Conservation (phyloP, 1,284 basidiomycete species). For the Marasmius sp. region DNA sequence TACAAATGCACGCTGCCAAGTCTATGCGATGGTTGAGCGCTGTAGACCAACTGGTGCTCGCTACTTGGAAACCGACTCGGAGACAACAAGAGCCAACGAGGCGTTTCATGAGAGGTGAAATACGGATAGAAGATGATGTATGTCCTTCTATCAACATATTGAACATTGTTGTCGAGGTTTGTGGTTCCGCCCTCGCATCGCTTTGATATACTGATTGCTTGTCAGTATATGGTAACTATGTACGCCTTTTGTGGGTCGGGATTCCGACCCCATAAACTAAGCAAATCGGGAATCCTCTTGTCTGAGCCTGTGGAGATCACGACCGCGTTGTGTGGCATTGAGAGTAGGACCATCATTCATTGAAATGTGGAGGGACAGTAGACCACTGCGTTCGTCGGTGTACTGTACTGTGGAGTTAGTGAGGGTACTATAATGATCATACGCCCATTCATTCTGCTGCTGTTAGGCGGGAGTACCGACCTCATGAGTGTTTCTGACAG, state of each 20-base stretch:
- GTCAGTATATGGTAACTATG: slow-evolving; percentile 8
- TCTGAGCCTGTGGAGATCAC: slow-evolving; percentile 8
- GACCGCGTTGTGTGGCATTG: not conserved
- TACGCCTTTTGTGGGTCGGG: slow-evolving; percentile 6
- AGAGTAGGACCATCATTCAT: not conserved
- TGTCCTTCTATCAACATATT: slow-evolving; percentile 6
- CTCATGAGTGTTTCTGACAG: not conserved
- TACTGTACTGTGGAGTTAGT: too few species aligned
- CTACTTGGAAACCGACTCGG: not conserved
- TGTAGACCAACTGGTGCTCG: not conserved
- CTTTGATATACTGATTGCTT: not conserved
- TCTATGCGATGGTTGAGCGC: not conserved
- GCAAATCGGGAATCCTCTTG: not conserved
- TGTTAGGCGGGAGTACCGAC: too few species aligned
- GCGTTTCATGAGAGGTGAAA: not conserved
- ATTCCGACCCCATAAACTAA: slow-evolving; percentile 3
- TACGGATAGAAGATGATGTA: not conserved
- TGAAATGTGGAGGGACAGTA: too few species aligned
- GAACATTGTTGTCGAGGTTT: slow-evolving; percentile 9
- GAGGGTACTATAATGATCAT: too few species aligned
- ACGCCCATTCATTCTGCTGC: too few species aligned
- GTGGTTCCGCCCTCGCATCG: not conserved
- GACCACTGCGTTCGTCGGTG: too few species aligned
- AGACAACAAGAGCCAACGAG: not conserved
- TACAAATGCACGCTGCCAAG: slow-evolving; percentile 1